Percentiles rank a stretch among this genome's conserved stretches.
Evolutionary conservation across 768 basidiomycete genomes (phyloP).

Genomic region (Agaricus blazei): DNA sequence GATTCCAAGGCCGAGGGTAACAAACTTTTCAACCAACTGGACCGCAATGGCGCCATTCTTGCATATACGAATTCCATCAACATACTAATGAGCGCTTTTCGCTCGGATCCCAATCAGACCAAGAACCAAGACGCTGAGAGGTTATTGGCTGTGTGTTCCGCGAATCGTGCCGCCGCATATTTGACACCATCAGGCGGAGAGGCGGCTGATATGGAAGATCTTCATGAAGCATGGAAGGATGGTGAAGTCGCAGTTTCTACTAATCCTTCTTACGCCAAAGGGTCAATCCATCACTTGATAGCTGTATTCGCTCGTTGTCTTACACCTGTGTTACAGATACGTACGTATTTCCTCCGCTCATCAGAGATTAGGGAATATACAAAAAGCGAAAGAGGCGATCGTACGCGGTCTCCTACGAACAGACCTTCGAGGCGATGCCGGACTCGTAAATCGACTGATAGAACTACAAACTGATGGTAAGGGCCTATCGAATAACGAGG

Average conservation of each 20-base stretch:
- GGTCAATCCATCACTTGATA: not conserved
- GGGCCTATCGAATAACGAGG: slow-evolving; percentile 13
- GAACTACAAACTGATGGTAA: slow-evolving; percentile 14
- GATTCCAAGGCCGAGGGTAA: slow-evolving; percentile 9
- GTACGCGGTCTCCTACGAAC: slow-evolving; percentile 11
- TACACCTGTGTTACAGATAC: slow-evolving; percentile 10
- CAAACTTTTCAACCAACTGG: not conserved
- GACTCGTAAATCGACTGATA: slow-evolving; percentile 15
- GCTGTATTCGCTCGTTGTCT: not conserved
- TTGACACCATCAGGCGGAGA: not conserved
- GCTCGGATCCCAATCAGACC: slow-evolving; percentile 3
- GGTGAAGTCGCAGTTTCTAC: slow-evolving; percentile 10
- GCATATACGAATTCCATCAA: slow-evolving; percentile 9
- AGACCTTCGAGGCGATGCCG: slow-evolving; percentile 11
- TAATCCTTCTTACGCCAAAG: slow-evolving; percentile 11
- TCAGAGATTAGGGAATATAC: slow-evolving; percentile 10
- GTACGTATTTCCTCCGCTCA: slow-evolving; percentile 14
- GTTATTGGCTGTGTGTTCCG: slow-evolving; percentile 8
- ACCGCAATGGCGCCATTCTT: slow-evolving; percentile 2
- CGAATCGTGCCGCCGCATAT: slow-evolving; percentile 5
- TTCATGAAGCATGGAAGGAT: slow-evolving; percentile 10
- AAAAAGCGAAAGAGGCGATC: slow-evolving; percentile 13
- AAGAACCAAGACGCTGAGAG: slow-evolving; percentile 6
- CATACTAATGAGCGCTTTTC: slow-evolving; percentile 10
- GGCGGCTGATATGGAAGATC: slow-evolving; percentile 1